phyloP scores from a whole-genome alignment of 1,284 basidiomycete species.

The Malassezia dermatis region DNA sequence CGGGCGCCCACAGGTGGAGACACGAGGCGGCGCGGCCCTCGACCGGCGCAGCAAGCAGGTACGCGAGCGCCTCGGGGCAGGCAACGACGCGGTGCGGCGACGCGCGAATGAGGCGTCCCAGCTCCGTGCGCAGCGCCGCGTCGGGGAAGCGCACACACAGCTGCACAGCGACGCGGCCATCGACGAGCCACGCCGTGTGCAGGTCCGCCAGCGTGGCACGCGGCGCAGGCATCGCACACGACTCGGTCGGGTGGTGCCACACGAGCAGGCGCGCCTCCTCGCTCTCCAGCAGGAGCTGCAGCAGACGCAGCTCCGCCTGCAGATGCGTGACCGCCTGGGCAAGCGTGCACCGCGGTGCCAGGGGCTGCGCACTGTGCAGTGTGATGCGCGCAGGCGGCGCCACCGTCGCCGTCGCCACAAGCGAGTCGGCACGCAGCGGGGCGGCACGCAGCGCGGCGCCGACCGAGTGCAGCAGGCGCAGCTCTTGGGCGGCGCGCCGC shows the following conservation, averaged over 20 bases:
- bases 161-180: conserved; percentile 71
- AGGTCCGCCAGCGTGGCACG: not conserved
- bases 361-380: conserved; percentile 13
- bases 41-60: conserved; percentile 56
- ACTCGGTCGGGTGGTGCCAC: conserved; percentile 80
- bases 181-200: conserved; percentile 62
- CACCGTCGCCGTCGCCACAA: conserved; percentile 28
- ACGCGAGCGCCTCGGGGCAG: conserved; percentile 66
- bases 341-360: conserved; percentile 27
- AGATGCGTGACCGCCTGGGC: conserved; percentile 20
- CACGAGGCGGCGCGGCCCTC: conserved; percentile 53
- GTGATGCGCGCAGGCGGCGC: not conserved
- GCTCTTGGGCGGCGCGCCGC: conserved; percentile 76
- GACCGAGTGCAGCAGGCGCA: conserved; percentile 76
- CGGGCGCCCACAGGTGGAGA: conserved; percentile 75
- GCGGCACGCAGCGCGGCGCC: conserved; percentile 66
- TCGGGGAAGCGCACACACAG: conserved; percentile 77
- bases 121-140: conserved; percentile 58
- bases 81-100: conserved; percentile 64
- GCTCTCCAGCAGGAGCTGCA: conserved; percentile 75
- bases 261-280: conserved; percentile 76
- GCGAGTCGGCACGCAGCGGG: conserved; percentile 53
- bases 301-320: conserved; percentile 30
- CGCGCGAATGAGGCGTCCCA: conserved; percentile 63
- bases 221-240: conserved; percentile 51